phyloP scores from a whole-genome alignment of 805 yeast genomes.

The Candida wancherniae region DNA sequence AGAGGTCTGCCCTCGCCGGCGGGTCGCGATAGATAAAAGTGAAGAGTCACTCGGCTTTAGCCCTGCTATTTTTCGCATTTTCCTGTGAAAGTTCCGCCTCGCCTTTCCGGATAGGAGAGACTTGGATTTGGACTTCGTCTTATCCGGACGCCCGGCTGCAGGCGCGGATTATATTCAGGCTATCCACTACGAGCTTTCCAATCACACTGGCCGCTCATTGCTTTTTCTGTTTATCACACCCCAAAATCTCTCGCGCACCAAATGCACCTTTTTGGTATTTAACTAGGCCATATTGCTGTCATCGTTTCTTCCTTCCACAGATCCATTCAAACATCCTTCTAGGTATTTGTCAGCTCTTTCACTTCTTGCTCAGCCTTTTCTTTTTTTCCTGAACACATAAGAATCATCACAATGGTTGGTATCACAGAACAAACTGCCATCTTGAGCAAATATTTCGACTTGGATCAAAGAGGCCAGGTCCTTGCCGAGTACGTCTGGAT shows the following conservation, averaged over 20 bases:
- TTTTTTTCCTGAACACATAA: neutral
- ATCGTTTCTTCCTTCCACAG: too few relatives aligned
- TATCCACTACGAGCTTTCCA: constrained; percentile 3
- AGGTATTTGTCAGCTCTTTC: too few relatives aligned
- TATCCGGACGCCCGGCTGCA: too few relatives aligned
- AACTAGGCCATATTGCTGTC: constrained; percentile 3
- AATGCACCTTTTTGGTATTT: constrained; percentile 4
- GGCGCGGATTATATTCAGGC: too few relatives aligned
- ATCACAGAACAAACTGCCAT: constrained; percentile 69
- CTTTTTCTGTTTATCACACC: constrained; percentile 11
- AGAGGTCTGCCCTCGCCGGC: too few relatives aligned
- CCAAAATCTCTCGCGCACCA: neutral
- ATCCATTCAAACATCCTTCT: too few relatives aligned
- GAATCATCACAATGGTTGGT: constrained; percentile 24
- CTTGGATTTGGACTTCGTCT: too few relatives aligned
- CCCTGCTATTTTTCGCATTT: too few relatives aligned
- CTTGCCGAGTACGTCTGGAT: constrained; percentile 98
- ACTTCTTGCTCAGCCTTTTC: neutral
- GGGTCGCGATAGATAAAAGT: too few relatives aligned
- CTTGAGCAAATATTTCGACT: constrained; percentile 73
- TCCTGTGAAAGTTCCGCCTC: too few relatives aligned
- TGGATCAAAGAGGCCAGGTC: constrained; percentile 80
- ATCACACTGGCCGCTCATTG: constrained; percentile 10
- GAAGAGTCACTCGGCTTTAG: too few relatives aligned
- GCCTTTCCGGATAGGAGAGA: too few relatives aligned